phyloP scores from a whole-genome alignment of 2,329 filamentous ascomycete species.

The Aureobasidium mangrovei region DNA sequence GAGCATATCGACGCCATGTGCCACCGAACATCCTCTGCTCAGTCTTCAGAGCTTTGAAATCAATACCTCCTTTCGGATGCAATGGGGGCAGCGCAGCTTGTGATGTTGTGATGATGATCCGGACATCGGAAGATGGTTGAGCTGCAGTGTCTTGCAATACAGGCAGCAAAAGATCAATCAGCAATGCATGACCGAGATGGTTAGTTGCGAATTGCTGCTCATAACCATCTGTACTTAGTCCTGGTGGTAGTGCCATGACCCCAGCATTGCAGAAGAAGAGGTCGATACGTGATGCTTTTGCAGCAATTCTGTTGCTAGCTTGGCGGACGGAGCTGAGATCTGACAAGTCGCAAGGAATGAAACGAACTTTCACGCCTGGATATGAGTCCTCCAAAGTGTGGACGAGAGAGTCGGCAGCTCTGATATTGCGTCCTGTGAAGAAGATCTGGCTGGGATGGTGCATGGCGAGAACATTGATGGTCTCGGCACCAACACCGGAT shows the following conservation, averaged over 20 bases:
- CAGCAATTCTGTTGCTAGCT: constrained; percentile 35
- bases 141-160: constrained; percentile 10
- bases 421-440: constrained; percentile 41
- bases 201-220: constrained; percentile 22
- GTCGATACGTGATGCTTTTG: constrained; percentile 18
- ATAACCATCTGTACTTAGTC: constrained; percentile 21
- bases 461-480: constrained; percentile 34
- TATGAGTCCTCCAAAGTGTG: constrained; percentile 28
- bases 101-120: constrained; percentile 17
- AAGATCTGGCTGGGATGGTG: constrained; percentile 44
- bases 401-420: constrained; percentile 35
- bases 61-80: constrained; percentile 17
- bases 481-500: constrained; percentile 38
- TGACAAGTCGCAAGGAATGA: constrained; percentile 42
- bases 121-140: constrained; percentile 4
- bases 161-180: constrained; percentile 18
- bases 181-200: constrained; percentile 24
- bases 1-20: constrained; percentile 28
- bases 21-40: constrained; percentile 9
- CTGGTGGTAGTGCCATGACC: constrained; percentile 18
- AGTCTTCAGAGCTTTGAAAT: constrained; percentile 19
- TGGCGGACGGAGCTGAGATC: constrained; percentile 41
- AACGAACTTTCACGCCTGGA: constrained; percentile 32
- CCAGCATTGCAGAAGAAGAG: constrained; percentile 20
- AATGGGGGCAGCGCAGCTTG: background rate